phyloP scores from a whole-genome alignment of 331 rosid species.

The Dryas integrifolia region DNA sequence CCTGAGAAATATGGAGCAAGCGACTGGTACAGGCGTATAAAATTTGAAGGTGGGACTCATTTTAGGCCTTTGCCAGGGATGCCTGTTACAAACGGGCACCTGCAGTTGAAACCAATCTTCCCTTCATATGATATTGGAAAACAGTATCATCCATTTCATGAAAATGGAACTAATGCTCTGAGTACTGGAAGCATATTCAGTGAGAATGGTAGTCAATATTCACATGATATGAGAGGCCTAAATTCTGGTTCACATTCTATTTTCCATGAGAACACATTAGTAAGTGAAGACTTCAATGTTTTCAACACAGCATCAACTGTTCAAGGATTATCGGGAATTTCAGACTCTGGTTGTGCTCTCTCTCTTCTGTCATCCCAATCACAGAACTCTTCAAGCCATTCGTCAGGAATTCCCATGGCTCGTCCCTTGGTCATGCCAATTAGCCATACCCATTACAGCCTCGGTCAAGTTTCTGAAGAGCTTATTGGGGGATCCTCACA shows the following conservation, averaged over 20 bases:
- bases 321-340: conserved; percentile 54
- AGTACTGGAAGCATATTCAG: conserved; percentile 43
- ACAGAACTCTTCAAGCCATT: conserved; percentile 57
- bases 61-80: conserved; percentile 37
- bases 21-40: conserved; percentile 46
- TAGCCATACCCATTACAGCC: conserved; percentile 45
- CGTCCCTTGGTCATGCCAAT: conserved; percentile 41
- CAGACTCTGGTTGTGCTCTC: conserved; percentile 80
- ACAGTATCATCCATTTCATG: conserved; percentile 49
- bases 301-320: conserved; percentile 48
- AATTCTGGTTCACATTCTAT: conserved; percentile 40
- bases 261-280: conserved; percentile 40
- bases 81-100: conserved; percentile 41
- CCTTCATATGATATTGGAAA: conserved; percentile 38
- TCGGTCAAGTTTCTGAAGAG: conserved; percentile 43
- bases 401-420: conserved; percentile 51
- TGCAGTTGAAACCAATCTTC: conserved; percentile 40
- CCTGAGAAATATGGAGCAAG: conserved; percentile 42
- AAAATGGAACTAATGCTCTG: conserved; percentile 37
- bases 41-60: conserved; percentile 46
- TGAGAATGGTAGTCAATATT: conserved; percentile 39
- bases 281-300: conserved; percentile 56
- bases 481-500: conserved; percentile 48
- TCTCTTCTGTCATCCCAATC: conserved; percentile 99
- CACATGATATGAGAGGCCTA: conserved; percentile 36